Conservation (phyloP, 1,284 basidiomycete genomes). For the Apiotrichum brassicae region DNA sequence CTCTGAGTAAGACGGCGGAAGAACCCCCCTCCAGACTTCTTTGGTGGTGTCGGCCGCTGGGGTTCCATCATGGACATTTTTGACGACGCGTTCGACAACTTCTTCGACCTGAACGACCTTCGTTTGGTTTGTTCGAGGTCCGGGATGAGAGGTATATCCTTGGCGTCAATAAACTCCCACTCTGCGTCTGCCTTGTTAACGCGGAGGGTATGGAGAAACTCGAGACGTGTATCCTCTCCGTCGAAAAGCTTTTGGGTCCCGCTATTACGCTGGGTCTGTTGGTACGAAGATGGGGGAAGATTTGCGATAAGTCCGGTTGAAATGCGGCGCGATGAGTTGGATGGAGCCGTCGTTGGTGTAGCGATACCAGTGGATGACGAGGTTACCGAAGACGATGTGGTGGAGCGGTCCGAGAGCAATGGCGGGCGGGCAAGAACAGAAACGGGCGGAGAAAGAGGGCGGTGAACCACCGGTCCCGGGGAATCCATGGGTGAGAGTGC, state of each 20-base stretch:
- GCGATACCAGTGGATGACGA: conserved; percentile 2
- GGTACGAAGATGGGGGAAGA: background rate
- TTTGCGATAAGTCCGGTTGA: background rate
- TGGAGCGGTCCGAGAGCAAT: conserved; percentile 2
- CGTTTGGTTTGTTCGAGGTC: background rate
- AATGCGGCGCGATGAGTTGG: background rate
- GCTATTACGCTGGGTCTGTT: conserved; percentile 1
- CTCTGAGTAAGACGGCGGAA: conserved; percentile 9
- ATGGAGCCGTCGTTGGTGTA: background rate
- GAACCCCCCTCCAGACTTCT: conserved; percentile 12
- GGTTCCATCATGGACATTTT: conserved; percentile 11
- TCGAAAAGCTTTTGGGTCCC: conserved; percentile 6
- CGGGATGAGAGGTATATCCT: background rate
- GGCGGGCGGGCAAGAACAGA: conserved; percentile 9
- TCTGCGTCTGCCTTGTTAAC: conserved; percentile 12
- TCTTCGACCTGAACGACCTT: background rate
- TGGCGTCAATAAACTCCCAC: conserved; percentile 13
- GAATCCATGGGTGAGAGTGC: background rate
- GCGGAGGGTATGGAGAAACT: conserved; percentile 8
- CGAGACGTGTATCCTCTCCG: conserved; percentile 11
- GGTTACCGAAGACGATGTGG: background rate
- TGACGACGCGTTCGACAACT: background rate
- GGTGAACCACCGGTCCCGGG: background rate
- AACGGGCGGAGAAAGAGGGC: conserved; percentile 6
- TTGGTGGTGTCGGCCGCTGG: background rate